Conservation (phyloP, 768 basidiomycete species). For the Tricholoma bakamatsutake region DNA sequence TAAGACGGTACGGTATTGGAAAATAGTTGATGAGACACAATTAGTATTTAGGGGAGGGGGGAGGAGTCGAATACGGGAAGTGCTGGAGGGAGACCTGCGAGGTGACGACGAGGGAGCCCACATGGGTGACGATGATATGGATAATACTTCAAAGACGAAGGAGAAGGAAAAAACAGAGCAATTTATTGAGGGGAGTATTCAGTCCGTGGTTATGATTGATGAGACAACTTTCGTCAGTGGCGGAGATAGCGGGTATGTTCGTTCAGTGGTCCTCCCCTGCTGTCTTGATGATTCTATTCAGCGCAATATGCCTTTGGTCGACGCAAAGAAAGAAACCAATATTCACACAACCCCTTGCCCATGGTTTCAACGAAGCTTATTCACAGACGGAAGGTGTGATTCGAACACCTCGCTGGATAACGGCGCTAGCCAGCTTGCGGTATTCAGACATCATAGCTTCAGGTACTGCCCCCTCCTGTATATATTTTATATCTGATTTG, state of each 20-base stretch:
- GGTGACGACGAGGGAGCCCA: constrained; percentile 55
- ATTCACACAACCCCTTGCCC: constrained; percentile 80
- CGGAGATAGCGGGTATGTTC: constrained; percentile 87
- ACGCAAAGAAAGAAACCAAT: constrained; percentile 93
- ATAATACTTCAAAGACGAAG: constrained; percentile 20
- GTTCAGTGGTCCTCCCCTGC: neutral
- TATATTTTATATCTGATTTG: neutral
- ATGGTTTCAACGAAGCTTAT: constrained; percentile 70
- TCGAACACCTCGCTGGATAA: constrained; percentile 86
- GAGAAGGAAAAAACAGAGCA: constrained; percentile 30
- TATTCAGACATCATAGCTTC: constrained; percentile 92
- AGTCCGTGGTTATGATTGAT: constrained; percentile 92
- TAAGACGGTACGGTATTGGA: constrained; percentile 92
- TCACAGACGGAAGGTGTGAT: constrained; percentile 74
- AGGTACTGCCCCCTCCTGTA: constrained; percentile 37
- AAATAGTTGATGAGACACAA: constrained; percentile 91
- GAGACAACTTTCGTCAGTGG: constrained; percentile 90
- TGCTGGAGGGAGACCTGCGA: constrained; percentile 70
- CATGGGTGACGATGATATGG: constrained; percentile 18
- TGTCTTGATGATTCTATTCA: constrained; percentile 22
- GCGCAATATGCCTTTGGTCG: constrained; percentile 90
- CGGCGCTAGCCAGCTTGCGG: constrained; percentile 70
- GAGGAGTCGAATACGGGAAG: constrained; percentile 69
- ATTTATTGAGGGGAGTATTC: constrained; percentile 88
- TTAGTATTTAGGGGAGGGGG: constrained; percentile 97